These are phyloP conservation scores for Glycine latifolia DNA, from an alignment of 306 rosid species.

Conservation along the genomic window DNA sequence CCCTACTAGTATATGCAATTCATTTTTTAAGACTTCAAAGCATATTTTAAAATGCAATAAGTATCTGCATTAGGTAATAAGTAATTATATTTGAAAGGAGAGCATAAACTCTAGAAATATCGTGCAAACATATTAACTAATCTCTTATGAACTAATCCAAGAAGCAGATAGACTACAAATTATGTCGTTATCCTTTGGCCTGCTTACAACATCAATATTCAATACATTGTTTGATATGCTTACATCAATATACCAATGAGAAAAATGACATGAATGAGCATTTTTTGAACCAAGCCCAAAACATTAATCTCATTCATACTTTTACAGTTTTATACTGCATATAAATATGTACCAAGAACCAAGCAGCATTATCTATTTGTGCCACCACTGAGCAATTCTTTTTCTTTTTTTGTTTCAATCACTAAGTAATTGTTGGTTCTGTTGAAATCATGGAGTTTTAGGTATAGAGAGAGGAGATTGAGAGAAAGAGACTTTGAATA, in stretches of 20 bases:
- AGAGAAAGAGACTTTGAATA: neutral
- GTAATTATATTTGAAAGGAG: neutral
- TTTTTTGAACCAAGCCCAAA: neutral
- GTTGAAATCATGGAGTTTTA: neutral
- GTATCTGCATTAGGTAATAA: constrained; percentile 14
- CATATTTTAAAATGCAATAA: neutral
- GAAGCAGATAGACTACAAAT: constrained; percentile 24
- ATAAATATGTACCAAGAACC: neutral
- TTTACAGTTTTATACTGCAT: neutral
- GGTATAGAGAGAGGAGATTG: neutral
- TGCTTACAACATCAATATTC: neutral
- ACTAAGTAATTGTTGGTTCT: neutral
- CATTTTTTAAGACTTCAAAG: constrained; percentile 21
- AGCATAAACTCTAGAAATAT: constrained; percentile 3
- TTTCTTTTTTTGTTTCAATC: neutral
- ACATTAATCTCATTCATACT: constrained; percentile 8
- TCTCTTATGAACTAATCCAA: constrained; percentile 22
- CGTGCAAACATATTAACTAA: constrained; percentile 16
- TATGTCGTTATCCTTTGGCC: neutral
- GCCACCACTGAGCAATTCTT: constrained; percentile 12
- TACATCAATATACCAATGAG: neutral
- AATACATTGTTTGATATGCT: constrained; percentile 14
- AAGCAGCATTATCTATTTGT: constrained; percentile 13
- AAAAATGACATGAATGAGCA: constrained; percentile 6
- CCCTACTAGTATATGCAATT: constrained; percentile 10